Conservation (phyloP, 2,329 filamentous ascomycete species). For the Neurospora sp. region DNA sequence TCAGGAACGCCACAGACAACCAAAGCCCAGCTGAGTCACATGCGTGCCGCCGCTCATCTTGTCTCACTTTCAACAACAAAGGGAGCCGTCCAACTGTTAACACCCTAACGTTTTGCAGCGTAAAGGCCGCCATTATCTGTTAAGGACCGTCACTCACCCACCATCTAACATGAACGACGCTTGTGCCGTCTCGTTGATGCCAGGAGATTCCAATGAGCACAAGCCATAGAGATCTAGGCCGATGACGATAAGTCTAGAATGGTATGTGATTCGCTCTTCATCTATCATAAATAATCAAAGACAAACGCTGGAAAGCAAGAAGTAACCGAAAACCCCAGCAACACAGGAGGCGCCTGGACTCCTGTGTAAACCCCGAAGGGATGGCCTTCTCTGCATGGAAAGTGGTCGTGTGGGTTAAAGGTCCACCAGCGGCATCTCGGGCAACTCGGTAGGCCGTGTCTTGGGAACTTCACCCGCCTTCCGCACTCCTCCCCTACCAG, state of each 20-base stretch:
- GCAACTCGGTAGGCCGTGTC: constrained; percentile 3
- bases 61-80: neutral
- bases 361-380: no score
- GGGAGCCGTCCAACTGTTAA: neutral
- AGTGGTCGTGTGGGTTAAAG: neutral
- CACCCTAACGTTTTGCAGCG: neutral
- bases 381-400: neutral
- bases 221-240: neutral
- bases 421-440: neutral
- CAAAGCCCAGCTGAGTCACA: constrained; percentile 9
- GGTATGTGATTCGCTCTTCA: neutral
- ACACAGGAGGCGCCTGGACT: no score
- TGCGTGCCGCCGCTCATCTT: neutral
- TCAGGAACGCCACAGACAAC: constrained; percentile 2
- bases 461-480: constrained; percentile 4
- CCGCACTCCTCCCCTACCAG: neutral
- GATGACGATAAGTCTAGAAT: neutral
- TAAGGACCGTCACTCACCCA: neutral
- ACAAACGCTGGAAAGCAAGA: neutral
- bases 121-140: neutral
- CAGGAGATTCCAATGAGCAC: neutral
- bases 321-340: no score
- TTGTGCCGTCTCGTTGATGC: neutral
- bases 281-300: neutral
- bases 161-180: neutral